These are phyloP conservation scores for Cubamyces lactineus DNA, from an alignment of 768 basidiomycete genomes.

Conservation along the genomic window DNA sequence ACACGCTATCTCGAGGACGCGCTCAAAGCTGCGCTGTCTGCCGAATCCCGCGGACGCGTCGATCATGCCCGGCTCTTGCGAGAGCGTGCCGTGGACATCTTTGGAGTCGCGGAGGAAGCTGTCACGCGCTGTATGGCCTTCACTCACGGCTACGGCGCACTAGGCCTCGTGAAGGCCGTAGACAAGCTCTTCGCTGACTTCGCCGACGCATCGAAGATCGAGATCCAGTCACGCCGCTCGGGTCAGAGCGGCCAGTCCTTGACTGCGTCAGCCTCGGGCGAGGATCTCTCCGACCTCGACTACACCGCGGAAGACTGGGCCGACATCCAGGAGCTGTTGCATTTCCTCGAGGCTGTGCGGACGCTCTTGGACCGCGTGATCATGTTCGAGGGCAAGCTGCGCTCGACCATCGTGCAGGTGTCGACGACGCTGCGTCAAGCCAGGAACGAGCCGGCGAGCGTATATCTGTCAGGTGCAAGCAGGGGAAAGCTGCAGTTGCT, in stretches of 20 bases:
- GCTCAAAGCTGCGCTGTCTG: slow-evolving; percentile 52
- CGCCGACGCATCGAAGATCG: slow-evolving; percentile 62
- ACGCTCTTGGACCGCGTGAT: slow-evolving; percentile 68
- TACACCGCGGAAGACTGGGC: slow-evolving; percentile 91
- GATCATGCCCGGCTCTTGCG: slow-evolving; percentile 68
- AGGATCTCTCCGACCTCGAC: slow-evolving; percentile 76
- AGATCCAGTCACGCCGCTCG: slow-evolving; percentile 42
- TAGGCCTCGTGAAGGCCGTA: slow-evolving; percentile 72
- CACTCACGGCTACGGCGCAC: slow-evolving; percentile 87
- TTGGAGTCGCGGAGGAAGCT: slow-evolving; percentile 80
- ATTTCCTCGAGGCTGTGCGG: slow-evolving; percentile 81
- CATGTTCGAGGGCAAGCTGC: slow-evolving; percentile 72
- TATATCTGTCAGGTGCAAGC: slow-evolving; percentile 56
- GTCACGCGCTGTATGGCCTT: slow-evolving; percentile 73
- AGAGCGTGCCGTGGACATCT: slow-evolving; percentile 76
- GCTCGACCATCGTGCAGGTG: slow-evolving; percentile 58
- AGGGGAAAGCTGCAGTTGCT: slow-evolving; percentile 76
- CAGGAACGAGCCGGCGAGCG: slow-evolving; percentile 48
- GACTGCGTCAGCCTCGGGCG: slow-evolving; percentile 44
- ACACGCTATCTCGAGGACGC: slow-evolving; percentile 64
- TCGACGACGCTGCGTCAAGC: slow-evolving; percentile 62
- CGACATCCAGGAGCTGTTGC: slow-evolving; percentile 79
- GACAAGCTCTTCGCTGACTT: slow-evolving; percentile 75
- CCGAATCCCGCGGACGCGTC: slow-evolving; percentile 44
- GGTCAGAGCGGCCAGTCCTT: slow-evolving; percentile 27